Conservation (phyloP, 441 rosid genomes). For the Bruguiera hainesii region DNA sequence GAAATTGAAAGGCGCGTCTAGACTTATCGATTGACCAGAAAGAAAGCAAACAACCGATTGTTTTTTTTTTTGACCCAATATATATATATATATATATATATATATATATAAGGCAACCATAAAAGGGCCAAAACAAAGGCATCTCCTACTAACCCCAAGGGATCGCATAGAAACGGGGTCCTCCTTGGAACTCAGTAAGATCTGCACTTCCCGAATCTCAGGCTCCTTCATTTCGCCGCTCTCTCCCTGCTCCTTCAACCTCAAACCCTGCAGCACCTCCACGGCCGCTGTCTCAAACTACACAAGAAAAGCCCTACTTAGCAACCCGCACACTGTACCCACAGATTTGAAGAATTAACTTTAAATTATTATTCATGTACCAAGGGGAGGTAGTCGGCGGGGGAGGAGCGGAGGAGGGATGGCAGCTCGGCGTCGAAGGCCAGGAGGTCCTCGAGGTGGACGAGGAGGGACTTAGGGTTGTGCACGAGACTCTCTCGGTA, state of each 20-base stretch:
- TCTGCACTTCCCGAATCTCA: slow-evolving; percentile 57
- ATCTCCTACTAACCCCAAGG: slow-evolving; percentile 56
- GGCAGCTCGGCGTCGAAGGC: slow-evolving; percentile 85
- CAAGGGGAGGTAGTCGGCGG: slow-evolving; percentile 74
- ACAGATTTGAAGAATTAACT: neutral
- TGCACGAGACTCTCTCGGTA: slow-evolving; percentile 79
- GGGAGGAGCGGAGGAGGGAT: slow-evolving; percentile 68
- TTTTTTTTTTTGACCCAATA: too few species aligned
- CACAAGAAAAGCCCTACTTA: slow-evolving; percentile 4
- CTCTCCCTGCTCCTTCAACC: slow-evolving; percentile 69
- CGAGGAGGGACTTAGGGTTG: slow-evolving; percentile 59
- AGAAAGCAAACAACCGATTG: too few species aligned
- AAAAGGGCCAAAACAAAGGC: neutral
- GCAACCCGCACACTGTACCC: neutral
- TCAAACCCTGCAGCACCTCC: slow-evolving; percentile 75
- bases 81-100: too few species aligned
- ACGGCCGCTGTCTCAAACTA: slow-evolving; percentile 91
- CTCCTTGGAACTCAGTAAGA: slow-evolving; percentile 77
- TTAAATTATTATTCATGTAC: slow-evolving; percentile 24
- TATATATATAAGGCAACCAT: too few species aligned
- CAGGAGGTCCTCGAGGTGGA: slow-evolving; percentile 78
- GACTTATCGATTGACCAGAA: too few species aligned
- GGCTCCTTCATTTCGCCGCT: slow-evolving; percentile 89
- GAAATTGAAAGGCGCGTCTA: too few species aligned
- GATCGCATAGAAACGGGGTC: slow-evolving; percentile 77